Evolutionary conservation across 495 filamentous ascomycete genomes (phyloP), one percentile per base, ranked within the genome.

Genomic region (Penicillium malachiteum): DNA sequence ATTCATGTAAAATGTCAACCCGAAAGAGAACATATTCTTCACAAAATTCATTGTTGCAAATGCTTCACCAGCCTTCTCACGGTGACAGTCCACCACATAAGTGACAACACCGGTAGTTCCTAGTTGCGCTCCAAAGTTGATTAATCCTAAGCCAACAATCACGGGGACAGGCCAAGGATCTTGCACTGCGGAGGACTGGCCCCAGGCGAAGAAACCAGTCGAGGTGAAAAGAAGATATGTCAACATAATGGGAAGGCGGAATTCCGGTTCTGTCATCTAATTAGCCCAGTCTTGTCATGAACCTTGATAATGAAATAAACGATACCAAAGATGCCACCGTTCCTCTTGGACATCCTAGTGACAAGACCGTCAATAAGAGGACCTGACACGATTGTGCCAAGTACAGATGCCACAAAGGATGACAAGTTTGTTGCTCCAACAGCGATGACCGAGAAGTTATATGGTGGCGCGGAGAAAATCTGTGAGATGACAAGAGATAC

Each of bases 401-500:
- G 62, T 0, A 75, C 47, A 3, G 69, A 68, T 0, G 73, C 74
- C 16, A 79, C 68, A 31, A 79, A 71, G 1, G 71, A 71, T 0
- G 73, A 64, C 2, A 77, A 53, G 41, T 74, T 75, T 13, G 74
- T 75, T 3, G 73, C 64, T 12, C 76, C 76, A 17, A 79, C 74
- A 3, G 64, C 65, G 4, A 70, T 66, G 7, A 75, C 71, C 0
- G 72, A 76, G 47, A 79, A 75, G 56, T 65, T 75, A 52, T 79
- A 79, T 2, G 76, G 76, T 0, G 76, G 70, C 0, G 68, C 74
- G 0, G 74, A 75, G 63, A 79, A 77, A 35, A 79, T 77, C 56
- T 76, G 73, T 0, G 75, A 76, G 5, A 77, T 58, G 1, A 72
- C 73, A 43, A 73, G 66, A 30, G 68, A 70, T 41, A 78, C 74